A percentile compares a stretch with the other conserved stretches of the same genome.
Conservation (phyloP, 257 asterid species). For the Orobanche coerulescens region DNA sequence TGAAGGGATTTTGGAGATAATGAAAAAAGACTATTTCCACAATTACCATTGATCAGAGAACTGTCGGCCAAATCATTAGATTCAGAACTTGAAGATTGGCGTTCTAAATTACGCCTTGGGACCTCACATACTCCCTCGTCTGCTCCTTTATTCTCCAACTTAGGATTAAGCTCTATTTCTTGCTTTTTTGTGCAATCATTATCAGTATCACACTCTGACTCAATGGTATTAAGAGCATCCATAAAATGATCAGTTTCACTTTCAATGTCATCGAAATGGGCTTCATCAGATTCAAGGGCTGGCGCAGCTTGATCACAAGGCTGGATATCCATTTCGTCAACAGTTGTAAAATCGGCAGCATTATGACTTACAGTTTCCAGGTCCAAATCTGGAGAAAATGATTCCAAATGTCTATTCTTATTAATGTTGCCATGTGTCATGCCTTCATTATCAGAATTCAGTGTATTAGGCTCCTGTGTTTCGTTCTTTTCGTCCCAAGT, state of each 20-base stretch:
- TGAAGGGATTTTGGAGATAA: constrained; percentile 22
- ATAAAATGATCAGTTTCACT: constrained; percentile 72
- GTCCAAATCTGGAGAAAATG: constrained; percentile 31
- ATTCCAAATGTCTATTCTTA: constrained; percentile 28
- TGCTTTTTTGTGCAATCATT: constrained; percentile 44
- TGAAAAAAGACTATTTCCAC: constrained; percentile 18
- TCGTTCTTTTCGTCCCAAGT: constrained; percentile 52
- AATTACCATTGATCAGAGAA: constrained; percentile 17
- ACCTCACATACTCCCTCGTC: constrained; percentile 23
- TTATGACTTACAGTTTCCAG: constrained; percentile 22
- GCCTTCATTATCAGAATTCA: constrained; percentile 33
- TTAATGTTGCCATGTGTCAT: constrained; percentile 24
- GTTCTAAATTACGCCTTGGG: constrained; percentile 16
- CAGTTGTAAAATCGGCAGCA: constrained; percentile 28
- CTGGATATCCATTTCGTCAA: constrained; percentile 24
- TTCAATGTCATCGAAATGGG: constrained; percentile 41
- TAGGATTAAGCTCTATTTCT: constrained; percentile 32
- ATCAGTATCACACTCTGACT: constrained; percentile 74
- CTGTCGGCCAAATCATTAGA: constrained; percentile 15
- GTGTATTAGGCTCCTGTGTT: constrained; percentile 27
- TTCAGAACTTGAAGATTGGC: constrained; percentile 25
- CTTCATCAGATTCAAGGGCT: constrained; percentile 25
- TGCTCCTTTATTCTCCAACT: constrained; percentile 35
- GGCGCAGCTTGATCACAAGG: constrained; percentile 25
- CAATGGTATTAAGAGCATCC: constrained; percentile 93